phyloP scores from a whole-genome alignment of 805 yeast species.

The Hanseniaspora lachancei region DNA sequence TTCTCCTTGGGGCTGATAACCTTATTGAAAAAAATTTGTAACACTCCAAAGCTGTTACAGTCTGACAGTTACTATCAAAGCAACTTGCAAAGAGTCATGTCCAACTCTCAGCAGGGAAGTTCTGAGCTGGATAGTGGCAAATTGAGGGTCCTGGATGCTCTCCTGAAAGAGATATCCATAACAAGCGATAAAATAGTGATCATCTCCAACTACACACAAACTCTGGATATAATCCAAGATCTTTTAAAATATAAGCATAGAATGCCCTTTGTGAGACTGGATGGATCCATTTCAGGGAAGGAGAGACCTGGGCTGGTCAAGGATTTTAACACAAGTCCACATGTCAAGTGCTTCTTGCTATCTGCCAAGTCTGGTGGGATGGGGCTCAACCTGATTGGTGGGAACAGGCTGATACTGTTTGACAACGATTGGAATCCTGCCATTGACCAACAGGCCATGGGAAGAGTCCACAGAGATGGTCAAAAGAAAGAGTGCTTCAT shows the following conservation, averaged over 20 bases:
- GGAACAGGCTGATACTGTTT: slow-evolving; percentile 66
- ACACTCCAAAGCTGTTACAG: slow-evolving; percentile 54
- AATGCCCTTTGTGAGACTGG: slow-evolving; percentile 49
- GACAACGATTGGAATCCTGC: slow-evolving; percentile 98
- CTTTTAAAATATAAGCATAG: slow-evolving; percentile 36
- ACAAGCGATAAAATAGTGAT: slow-evolving; percentile 74
- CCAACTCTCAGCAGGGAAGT: not conserved
- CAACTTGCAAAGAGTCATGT: not conserved
- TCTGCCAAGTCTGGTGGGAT: slow-evolving; percentile 91
- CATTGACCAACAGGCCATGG: slow-evolving; percentile 86
- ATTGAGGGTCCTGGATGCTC: slow-evolving; percentile 41
- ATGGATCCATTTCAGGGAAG: slow-evolving; percentile 68
- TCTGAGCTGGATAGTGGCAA: slow-evolving; percentile 41
- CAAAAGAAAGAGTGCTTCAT: slow-evolving; percentile 66
- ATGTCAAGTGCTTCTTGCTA: slow-evolving; percentile 39
- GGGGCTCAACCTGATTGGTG: slow-evolving; percentile 83
- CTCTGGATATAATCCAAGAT: slow-evolving; percentile 65
- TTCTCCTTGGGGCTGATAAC: slow-evolving; percentile 55
- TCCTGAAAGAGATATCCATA: slow-evolving; percentile 38
- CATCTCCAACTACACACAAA: slow-evolving; percentile 89
- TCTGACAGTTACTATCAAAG: slow-evolving; percentile 31
- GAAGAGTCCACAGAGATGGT: slow-evolving; percentile 88
- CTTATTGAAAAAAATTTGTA: slow-evolving; percentile 66
- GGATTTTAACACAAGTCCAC: slow-evolving; percentile 44
- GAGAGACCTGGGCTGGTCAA: slow-evolving; percentile 54